Evolutionary conservation across 768 basidiomycete species (phyloP).

Genomic region (Megacollybia marginata): DNA sequence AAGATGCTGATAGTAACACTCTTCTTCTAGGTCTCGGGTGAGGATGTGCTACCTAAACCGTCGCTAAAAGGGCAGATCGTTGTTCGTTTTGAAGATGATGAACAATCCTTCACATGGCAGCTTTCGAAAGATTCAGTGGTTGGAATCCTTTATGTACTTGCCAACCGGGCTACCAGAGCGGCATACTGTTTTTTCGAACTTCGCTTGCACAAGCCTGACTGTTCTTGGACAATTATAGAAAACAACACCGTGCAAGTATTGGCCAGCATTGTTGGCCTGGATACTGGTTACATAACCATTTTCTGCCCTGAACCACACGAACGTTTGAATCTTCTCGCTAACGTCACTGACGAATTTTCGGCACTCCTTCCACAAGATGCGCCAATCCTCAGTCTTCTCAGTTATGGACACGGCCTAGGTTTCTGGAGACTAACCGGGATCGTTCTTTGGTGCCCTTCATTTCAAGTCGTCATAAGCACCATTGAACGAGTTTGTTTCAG

Average conservation of each 20-base stretch:
- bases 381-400: not conserved
- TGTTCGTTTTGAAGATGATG: slow-evolving; percentile 9
- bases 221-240: too few relatives aligned
- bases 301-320: not conserved
- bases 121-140: slow-evolving; percentile 8
- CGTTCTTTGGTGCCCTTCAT: not conserved
- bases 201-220: not conserved
- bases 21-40: slow-evolving; percentile 5
- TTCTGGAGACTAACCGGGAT: not conserved
- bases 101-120: slow-evolving; percentile 7
- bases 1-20: too few relatives aligned
- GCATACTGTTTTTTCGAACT: slow-evolving; percentile 9
- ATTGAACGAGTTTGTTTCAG: too few relatives aligned
- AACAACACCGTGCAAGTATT: not conserved
- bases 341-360: not conserved
- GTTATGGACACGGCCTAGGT: not conserved
- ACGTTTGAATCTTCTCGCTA: not conserved
- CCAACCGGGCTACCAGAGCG: slow-evolving; percentile 14
- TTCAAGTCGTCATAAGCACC: too few relatives aligned
- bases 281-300: too few relatives aligned
- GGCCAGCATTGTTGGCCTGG: not conserved
- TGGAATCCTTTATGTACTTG: slow-evolving; percentile 15
- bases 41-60: slow-evolving; percentile 3
- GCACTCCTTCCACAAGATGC: not conserved
- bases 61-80: not conserved